These are phyloP conservation scores for Aspergillus pseudotamarii DNA, from an alignment of 2,329 filamentous ascomycete genomes.

Conservation along the genomic window DNA sequence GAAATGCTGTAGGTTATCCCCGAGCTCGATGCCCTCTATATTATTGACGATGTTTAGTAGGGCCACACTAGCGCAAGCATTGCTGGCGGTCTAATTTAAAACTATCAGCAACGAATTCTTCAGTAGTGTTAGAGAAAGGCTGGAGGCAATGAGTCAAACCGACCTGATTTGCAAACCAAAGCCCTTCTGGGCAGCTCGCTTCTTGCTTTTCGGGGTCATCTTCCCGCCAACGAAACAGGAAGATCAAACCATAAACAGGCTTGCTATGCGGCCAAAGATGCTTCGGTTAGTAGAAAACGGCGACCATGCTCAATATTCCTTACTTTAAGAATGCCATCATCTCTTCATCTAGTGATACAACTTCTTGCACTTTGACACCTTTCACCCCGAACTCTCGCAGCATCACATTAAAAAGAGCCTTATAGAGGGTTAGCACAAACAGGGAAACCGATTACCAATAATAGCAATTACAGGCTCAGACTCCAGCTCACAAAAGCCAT, in stretches of 20 bases:
- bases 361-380: slow-evolving; percentile 73
- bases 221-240: slow-evolving; percentile 75
- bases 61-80: slow-evolving; percentile 90
- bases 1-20: slow-evolving; percentile 70
- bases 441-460: background rate
- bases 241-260: slow-evolving; percentile 83
- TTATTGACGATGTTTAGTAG: slow-evolving; percentile 95
- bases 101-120: slow-evolving; percentile 7
- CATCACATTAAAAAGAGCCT: slow-evolving; percentile 86
- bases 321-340: slow-evolving; percentile 66
- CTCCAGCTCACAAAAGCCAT: slow-evolving; percentile 70
- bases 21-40: slow-evolving; percentile 65
- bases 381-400: slow-evolving; percentile 75
- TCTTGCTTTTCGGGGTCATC: slow-evolving; percentile 57
- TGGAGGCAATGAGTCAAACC: slow-evolving; percentile 15
- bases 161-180: slow-evolving; percentile 97
- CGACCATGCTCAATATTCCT: slow-evolving; percentile 24
- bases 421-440: background rate
- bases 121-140: background rate
- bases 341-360: slow-evolving; percentile 71
- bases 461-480: slow-evolving; percentile 72
- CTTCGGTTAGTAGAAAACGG: slow-evolving; percentile 1
- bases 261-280: slow-evolving; percentile 51
- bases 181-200: slow-evolving; percentile 60
- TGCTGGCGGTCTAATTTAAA: slow-evolving; percentile 67